Evolutionary conservation across 176 grass and related monocot genomes (phyloP).

Genomic region (Juncus effusus): DNA sequence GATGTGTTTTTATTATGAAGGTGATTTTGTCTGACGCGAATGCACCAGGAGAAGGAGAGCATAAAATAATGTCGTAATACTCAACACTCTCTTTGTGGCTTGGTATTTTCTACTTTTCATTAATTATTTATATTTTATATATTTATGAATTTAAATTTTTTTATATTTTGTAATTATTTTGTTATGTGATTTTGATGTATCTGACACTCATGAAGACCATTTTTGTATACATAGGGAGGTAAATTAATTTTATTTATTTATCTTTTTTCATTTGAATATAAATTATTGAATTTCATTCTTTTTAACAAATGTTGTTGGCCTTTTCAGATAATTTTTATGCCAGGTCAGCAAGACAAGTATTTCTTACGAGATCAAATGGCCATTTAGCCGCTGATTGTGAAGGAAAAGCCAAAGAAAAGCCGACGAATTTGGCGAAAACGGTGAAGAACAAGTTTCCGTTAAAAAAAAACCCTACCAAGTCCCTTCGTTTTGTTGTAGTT

Average conservation of each 20-base stretch:
- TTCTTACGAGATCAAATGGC: slow-evolving; percentile 96
- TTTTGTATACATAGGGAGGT: slow-evolving; percentile 99
- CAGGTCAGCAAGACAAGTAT: slow-evolving; percentile 95
- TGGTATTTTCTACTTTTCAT: slow-evolving; percentile 52
- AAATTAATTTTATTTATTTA: slow-evolving; percentile 21
- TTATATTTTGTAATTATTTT: slow-evolving; percentile 21
- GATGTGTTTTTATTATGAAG: slow-evolving; percentile 68
- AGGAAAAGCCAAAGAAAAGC: slow-evolving; percentile 91
- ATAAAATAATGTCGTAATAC: slow-evolving; percentile 99
- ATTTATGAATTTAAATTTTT: slow-evolving; percentile 21
- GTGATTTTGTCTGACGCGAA: slow-evolving; percentile 99
- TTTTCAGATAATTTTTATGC: slow-evolving; percentile 85
- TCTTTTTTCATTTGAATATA: neutral
- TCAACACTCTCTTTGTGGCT: slow-evolving; percentile 81
- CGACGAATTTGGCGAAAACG: slow-evolving; percentile 91
- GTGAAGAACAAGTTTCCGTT: slow-evolving; percentile 40
- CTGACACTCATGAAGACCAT: slow-evolving; percentile 96
- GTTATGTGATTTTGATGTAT: slow-evolving; percentile 40
- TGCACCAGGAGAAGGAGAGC: slow-evolving; percentile 99
- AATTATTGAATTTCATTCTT: too few relatives aligned
- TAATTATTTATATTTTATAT: slow-evolving; percentile 15
- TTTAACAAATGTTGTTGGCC: too few relatives aligned
- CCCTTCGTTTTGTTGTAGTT: too few relatives aligned
- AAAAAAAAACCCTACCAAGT: slow-evolving; percentile 99
- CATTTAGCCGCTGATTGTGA: slow-evolving; percentile 90